Evolutionary conservation across 2,329 filamentous ascomycete genomes (phyloP).

Genomic region (Tolypocladium tundrense): DNA sequence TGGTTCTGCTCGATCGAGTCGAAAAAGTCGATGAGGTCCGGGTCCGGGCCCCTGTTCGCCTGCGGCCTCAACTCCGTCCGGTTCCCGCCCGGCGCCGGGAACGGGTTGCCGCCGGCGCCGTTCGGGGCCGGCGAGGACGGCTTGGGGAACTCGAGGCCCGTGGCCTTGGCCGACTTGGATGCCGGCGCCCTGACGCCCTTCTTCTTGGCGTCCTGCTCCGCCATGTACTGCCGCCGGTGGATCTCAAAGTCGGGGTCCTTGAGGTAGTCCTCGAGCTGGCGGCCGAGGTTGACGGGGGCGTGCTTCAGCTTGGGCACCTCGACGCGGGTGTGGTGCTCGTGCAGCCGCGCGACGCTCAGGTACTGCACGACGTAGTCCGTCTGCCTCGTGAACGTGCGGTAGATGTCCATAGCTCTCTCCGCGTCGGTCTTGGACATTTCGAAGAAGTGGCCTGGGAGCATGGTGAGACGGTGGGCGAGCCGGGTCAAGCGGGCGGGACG

Average conservation of each 20-base stretch:
- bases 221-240: slow-evolving; percentile 83
- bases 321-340: slow-evolving; percentile 82
- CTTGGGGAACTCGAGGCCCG: slow-evolving; percentile 25
- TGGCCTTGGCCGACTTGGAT: slow-evolving; percentile 22
- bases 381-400: slow-evolving; percentile 82
- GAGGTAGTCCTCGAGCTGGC: slow-evolving; percentile 87
- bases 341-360: slow-evolving; percentile 75
- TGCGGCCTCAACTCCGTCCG: slow-evolving; percentile 32
- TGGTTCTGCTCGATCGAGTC: slow-evolving; percentile 87
- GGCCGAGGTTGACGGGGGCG: slow-evolving; percentile 81
- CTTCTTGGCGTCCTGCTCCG: slow-evolving; percentile 68
- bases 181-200: slow-evolving; percentile 26
- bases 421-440: slow-evolving; percentile 95
- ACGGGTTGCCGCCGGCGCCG: slow-evolving; percentile 26
- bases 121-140: slow-evolving; percentile 22
- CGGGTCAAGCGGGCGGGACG: slow-evolving; percentile 3
- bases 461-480: slow-evolving; percentile 6
- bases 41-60: slow-evolving; percentile 52
- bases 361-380: slow-evolving; percentile 91
- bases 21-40: slow-evolving; percentile 89
- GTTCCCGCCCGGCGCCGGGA: slow-evolving; percentile 25
- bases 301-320: slow-evolving; percentile 97
- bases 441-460: slow-evolving; percentile 74
- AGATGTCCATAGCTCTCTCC: slow-evolving; percentile 82
- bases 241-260: slow-evolving; percentile 92